Conservation (phyloP, 2,329 filamentous ascomycete species). For the Nigrograna mackinnonii region DNA sequence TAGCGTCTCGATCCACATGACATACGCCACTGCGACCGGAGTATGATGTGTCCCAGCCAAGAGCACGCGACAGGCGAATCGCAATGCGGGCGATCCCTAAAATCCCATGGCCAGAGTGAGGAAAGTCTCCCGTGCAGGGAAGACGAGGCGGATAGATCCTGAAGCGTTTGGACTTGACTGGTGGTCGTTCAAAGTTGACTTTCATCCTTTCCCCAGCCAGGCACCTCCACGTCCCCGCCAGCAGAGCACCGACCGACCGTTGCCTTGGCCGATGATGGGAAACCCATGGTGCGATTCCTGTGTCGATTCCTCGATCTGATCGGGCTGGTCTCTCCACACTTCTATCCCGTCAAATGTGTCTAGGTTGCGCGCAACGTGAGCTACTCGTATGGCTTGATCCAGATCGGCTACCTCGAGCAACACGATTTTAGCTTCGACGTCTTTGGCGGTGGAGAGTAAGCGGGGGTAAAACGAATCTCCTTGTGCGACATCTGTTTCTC, state of each 20-base stretch:
- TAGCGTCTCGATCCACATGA: slow-evolving; percentile 2
- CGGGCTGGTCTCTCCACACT: slow-evolving; percentile 70
- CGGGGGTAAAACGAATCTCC: slow-evolving; percentile 69
- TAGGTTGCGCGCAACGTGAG: slow-evolving; percentile 43
- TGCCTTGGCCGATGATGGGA: slow-evolving; percentile 40
- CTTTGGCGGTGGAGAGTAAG: slow-evolving; percentile 60
- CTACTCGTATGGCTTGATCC: slow-evolving; percentile 68
- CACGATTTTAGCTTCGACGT: slow-evolving; percentile 57
- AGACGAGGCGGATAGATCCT: slow-evolving; percentile 1
- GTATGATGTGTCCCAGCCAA: background rate
- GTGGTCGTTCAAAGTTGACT: background rate
- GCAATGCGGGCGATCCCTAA: background rate
- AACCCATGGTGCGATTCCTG: slow-evolving; percentile 18
- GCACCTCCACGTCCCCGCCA: slow-evolving; percentile 35
- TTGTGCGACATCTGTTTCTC: slow-evolving; percentile 22
- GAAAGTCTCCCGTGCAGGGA: background rate
- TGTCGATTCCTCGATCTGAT: slow-evolving; percentile 1
- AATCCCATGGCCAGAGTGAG: background rate
- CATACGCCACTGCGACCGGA: background rate
- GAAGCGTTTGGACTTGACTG: background rate
- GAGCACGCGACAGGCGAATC: background rate
- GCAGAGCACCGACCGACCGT: slow-evolving; percentile 49
- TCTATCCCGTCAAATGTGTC: slow-evolving; percentile 53
- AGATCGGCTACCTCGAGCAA: slow-evolving; percentile 74
- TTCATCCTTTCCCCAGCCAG: slow-evolving; percentile 22